Evolutionary conservation across 2,329 filamentous ascomycete genomes (phyloP).

Genomic region (Pseudopithomyces chartarum): DNA sequence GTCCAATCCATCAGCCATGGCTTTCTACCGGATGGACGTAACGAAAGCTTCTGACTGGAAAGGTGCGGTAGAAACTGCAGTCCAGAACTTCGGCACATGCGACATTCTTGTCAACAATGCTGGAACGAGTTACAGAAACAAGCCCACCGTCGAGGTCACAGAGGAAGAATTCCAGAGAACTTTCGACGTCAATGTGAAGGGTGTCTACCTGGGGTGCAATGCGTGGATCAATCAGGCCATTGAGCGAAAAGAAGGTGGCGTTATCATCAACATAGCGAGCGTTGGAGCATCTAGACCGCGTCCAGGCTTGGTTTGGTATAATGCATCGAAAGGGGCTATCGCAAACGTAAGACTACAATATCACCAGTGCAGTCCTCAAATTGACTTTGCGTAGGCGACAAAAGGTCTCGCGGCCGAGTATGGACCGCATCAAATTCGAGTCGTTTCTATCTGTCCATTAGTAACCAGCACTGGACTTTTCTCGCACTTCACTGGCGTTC

Average conservation of each 20-base stretch:
- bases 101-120: conserved; percentile 68
- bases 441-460: conserved; percentile 73
- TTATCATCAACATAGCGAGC: conserved; percentile 69
- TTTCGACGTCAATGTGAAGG: conserved; percentile 72
- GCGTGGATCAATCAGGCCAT: conserved; percentile 67
- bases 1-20: conserved; percentile 43
- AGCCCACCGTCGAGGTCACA: conserved; percentile 65
- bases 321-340: conserved; percentile 21
- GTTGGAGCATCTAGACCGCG: conserved; percentile 67
- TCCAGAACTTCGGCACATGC: conserved; percentile 59
- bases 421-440: conserved; percentile 71
- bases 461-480: conserved; percentile 70
- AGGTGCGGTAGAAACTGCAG: conserved; percentile 57
- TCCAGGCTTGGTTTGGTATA: conserved; percentile 49
- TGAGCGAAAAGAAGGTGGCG: conserved; percentile 60
- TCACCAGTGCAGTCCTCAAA: neutral
- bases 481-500: conserved; percentile 62
- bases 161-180: conserved; percentile 70
- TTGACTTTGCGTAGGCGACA: conserved; percentile 50
- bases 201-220: conserved; percentile 64
- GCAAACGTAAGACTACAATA: conserved; percentile 24
- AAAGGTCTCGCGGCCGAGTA: conserved; percentile 75
- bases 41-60: conserved; percentile 60
- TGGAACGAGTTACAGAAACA: conserved; percentile 59
- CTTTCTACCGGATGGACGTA: conserved; percentile 55